Percentiles rank a stretch among this genome's conserved stretches.
phyloP scores from a whole-genome alignment of 2,329 filamentous ascomycete genomes.

The Talaromyces sp. region DNA sequence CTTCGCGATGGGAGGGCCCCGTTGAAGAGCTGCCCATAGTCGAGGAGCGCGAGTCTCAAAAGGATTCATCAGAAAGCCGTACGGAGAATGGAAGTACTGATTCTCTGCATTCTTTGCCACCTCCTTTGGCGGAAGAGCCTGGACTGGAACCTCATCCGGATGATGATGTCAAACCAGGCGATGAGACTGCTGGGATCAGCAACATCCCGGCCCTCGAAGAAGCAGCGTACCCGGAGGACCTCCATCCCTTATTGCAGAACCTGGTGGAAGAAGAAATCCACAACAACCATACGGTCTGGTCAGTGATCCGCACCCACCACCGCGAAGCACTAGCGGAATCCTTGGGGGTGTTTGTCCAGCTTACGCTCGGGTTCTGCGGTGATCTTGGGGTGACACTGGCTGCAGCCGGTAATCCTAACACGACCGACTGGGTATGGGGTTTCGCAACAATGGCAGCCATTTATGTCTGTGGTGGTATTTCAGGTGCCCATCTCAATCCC shows the following conservation, averaged over 20 bases:
- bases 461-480: slow-evolving; percentile 48
- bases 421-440: slow-evolving; percentile 51
- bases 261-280: slow-evolving; percentile 48
- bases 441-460: slow-evolving; percentile 53
- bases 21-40: slow-evolving; percentile 25
- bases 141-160: slow-evolving; percentile 15
- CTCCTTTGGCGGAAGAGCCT: slow-evolving; percentile 21
- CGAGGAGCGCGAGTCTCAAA: slow-evolving; percentile 23
- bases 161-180: slow-evolving; percentile 13
- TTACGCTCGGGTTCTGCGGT: slow-evolving; percentile 50
- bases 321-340: slow-evolving; percentile 54
- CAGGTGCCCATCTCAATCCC: slow-evolving; percentile 47
- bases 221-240: slow-evolving; percentile 38
- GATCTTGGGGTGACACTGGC: slow-evolving; percentile 46
- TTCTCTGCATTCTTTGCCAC: slow-evolving; percentile 22
- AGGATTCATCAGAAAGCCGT: neutral
- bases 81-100: slow-evolving; percentile 22
- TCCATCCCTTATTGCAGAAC: slow-evolving; percentile 44
- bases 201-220: slow-evolving; percentile 29
- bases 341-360: slow-evolving; percentile 43
- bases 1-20: slow-evolving; percentile 20
- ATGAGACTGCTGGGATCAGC: slow-evolving; percentile 16
- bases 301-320: slow-evolving; percentile 49
- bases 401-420: slow-evolving; percentile 42
- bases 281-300: slow-evolving; percentile 49